These are phyloP conservation scores for Ascochyta viciae-villosae DNA, from an alignment of 2,329 filamentous ascomycete species.

Conservation along the genomic window DNA sequence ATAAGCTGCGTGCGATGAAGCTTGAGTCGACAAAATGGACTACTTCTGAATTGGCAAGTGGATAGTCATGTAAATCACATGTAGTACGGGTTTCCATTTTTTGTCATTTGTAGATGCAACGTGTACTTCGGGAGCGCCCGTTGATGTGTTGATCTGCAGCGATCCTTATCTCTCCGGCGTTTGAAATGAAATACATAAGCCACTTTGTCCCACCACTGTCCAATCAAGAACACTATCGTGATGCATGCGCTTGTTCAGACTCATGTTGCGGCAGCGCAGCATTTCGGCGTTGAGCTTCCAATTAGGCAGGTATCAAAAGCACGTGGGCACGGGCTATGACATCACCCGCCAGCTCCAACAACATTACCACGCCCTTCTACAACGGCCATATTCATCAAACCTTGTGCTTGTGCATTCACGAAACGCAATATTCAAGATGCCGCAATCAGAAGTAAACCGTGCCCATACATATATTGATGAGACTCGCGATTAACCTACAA, in stretches of 20 bases:
- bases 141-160: conserved; percentile 10
- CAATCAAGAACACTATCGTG: conserved; percentile 8
- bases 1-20: background rate
- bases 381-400: background rate
- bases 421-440: background rate
- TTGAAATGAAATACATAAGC: conserved; percentile 2
- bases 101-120: conserved; percentile 2
- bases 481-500: conserved; percentile 4
- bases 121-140: conserved; percentile 16
- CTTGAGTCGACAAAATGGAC: no score
- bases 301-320: conserved; percentile 19
- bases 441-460: conserved; percentile 1
- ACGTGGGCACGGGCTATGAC: conserved; percentile 15
- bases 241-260: conserved; percentile 10
- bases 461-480: background rate
- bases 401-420: background rate
- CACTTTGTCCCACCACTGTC: background rate
- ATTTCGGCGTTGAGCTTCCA: conserved; percentile 14
- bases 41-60: no score
- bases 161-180: conserved; percentile 10
- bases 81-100: no score
- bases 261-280: conserved; percentile 3
- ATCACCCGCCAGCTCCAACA: conserved; percentile 8
- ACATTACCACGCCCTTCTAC: conserved; percentile 1
- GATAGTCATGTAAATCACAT: no score